Percentiles rank a stretch among this genome's conserved stretches.
Evolutionary conservation across 352 stramenopile genomes (phyloP).

Genomic region (Globisporangium sylvaticum): DNA sequence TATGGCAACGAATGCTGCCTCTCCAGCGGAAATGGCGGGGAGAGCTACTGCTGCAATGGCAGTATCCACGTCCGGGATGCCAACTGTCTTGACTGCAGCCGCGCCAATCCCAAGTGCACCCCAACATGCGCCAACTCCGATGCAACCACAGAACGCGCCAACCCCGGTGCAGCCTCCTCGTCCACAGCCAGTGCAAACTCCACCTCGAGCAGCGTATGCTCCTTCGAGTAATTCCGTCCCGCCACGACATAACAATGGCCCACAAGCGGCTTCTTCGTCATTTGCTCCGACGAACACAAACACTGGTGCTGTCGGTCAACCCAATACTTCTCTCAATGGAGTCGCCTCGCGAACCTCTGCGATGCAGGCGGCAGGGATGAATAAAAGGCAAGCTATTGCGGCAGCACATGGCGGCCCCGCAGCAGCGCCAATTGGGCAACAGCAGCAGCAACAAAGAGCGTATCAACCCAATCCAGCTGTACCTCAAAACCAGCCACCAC

Average conservation of each 20-base stretch:
- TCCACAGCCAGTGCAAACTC: constrained; percentile 5
- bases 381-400: constrained; percentile 19
- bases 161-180: constrained; percentile 3
- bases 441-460: constrained; percentile 15
- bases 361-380: constrained; percentile 29
- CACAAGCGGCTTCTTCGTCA: constrained; percentile 6
- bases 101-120: background rate
- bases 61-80: constrained; percentile 9
- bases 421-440: constrained; percentile 11
- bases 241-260: background rate
- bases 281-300: background rate
- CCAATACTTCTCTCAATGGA: constrained; percentile 19
- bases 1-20: constrained; percentile 6
- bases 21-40: constrained; percentile 10
- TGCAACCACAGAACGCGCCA: background rate
- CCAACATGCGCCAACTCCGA: background rate
- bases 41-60: constrained; percentile 21
- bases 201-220: constrained; percentile 2
- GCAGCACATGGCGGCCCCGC: constrained; percentile 7
- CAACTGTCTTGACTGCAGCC: constrained; percentile 11
- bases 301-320: constrained; percentile 7
- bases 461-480: constrained; percentile 6
- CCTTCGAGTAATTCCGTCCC: background rate
- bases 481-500: background rate
- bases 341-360: constrained; percentile 26